Evolutionary conservation across 2,329 filamentous ascomycete species (phyloP), one percentile per base, ranked within the genome.

Genomic region (Hymenoscyphus linearis): DNA sequence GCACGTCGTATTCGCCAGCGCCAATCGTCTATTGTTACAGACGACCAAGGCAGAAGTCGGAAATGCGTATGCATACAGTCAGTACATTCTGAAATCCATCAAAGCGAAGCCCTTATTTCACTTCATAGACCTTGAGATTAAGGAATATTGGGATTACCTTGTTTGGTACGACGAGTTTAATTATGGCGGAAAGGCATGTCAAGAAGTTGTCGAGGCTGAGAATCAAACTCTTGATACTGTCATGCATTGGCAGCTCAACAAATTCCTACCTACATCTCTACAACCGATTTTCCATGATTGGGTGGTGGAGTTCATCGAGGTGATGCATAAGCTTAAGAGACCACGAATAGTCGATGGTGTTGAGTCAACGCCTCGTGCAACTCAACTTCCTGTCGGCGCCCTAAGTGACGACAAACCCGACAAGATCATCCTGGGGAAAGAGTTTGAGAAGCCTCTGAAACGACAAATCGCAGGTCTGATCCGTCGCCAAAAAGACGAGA

Each of bases 131-230:
- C 81, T 99, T 2, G 91, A 97, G 69, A 95, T 99, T 75, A 96
- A 93, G 68, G 95, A 99, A 73, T 99, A 97, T 75, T 99, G 95
- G 95, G 95, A 99, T 74, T 98, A 97, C 70, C 85, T 99, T 0
- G 87, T 97, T 3, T 99, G 95, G 95, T 98, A 98, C 68, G 95
- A 99, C 69, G 91, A 97, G 75, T 97, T 93, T 80, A 99, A 99
- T 78, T 98, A 98, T 70, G 96, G 95, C 60, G 95, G 95, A 63
- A 96, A 96, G 71, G 95, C 90, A 3, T 96, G 91, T 67, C 85
- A 88, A 56, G 85, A 95, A 69, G 90, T 97, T 3, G 81, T 89
- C 7, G 86, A 87, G 67, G 80, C 80, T 10, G 91, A 93, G 68
- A 85, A 89, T 52, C 92, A 97, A 72, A 82, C 85, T 2, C 82